phyloP scores from a whole-genome alignment of 768 basidiomycete genomes.

The Hypholoma sublateritium region DNA sequence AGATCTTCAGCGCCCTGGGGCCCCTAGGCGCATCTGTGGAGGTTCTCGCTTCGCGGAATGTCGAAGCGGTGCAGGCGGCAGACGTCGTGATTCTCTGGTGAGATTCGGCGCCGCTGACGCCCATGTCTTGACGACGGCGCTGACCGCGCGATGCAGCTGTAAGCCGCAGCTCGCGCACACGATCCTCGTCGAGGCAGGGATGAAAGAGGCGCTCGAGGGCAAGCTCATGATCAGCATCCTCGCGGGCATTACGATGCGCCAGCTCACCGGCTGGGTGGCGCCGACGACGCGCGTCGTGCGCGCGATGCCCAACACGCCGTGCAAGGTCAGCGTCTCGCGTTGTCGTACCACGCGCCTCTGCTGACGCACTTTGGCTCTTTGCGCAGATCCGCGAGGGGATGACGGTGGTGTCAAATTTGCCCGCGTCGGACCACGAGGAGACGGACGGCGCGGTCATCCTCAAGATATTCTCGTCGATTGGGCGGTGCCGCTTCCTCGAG shows the following conservation, averaged over 20 bases:
- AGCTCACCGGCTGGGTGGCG: constrained; percentile 73
- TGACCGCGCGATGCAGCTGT: constrained; percentile 53
- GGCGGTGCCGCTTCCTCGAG: constrained; percentile 92
- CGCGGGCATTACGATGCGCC: constrained; percentile 90
- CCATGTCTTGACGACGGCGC: background rate
- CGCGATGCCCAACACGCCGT: constrained; percentile 98
- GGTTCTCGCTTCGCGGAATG: constrained; percentile 68
- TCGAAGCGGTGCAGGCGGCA: constrained; percentile 65
- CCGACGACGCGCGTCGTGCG: constrained; percentile 84
- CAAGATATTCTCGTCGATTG: constrained; percentile 96
- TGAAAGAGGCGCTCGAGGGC: constrained; percentile 79
- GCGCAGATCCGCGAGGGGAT: constrained; percentile 96
- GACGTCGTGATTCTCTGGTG: constrained; percentile 92
- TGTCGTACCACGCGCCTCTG: background rate
- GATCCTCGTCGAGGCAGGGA: constrained; percentile 74
- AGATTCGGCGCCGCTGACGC: constrained; percentile 18
- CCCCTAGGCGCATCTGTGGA: constrained; percentile 66
- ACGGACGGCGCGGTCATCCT: constrained; percentile 72
- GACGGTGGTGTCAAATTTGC: constrained; percentile 87
- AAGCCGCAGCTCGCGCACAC: constrained; percentile 86
- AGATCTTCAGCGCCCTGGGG: constrained; percentile 59
- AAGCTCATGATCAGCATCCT: constrained; percentile 97
- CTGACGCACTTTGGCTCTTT: background rate
- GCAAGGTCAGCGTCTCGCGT: constrained; percentile 60
- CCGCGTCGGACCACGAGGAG: constrained; percentile 48